Percentiles rank a stretch among this genome's conserved stretches.
These are phyloP conservation scores for Eucalyptus erythrocorys DNA, from an alignment of 345 rosid genomes.

Conservation along the genomic window DNA sequence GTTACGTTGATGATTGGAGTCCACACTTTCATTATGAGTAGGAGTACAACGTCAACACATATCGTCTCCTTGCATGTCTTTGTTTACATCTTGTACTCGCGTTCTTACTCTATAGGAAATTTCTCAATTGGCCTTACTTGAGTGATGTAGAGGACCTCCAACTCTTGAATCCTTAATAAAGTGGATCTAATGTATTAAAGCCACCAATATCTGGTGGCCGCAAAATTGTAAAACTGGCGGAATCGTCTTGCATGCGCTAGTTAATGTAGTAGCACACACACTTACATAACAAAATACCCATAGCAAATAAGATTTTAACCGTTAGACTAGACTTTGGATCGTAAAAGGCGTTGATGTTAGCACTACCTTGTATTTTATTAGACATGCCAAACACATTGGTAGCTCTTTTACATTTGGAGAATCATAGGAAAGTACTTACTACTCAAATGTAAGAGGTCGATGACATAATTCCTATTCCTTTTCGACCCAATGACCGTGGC, in stretches of 20 bases:
- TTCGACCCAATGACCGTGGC: background rate
- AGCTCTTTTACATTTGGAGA: background rate
- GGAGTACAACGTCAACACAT: background rate
- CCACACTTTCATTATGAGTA: background rate
- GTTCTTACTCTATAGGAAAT: background rate
- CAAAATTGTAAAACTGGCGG: rapidly evolving
- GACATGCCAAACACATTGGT: background rate
- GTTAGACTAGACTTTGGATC: too few species aligned
- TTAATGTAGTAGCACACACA: too few species aligned
- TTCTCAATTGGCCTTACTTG: background rate
- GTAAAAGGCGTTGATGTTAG: too few species aligned
- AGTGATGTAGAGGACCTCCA: too few species aligned
- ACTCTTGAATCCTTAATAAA: too few species aligned
- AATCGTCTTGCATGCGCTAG: too few species aligned
- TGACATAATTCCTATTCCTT: background rate
- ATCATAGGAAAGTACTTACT: background rate
- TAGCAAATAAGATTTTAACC: too few species aligned
- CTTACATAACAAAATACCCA: too few species aligned
- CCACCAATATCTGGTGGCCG: rapidly evolving
- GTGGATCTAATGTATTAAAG: too few species aligned
- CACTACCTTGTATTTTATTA: too few species aligned
- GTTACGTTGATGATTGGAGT: rapidly evolving
- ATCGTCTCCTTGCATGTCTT: background rate
- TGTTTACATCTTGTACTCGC: background rate
- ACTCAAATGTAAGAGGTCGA: background rate